A percentile compares a stretch with the other conserved stretches of the same genome.
phyloP scores from a whole-genome alignment of 208 protist genomes.

The Crithidia bombi region DNA sequence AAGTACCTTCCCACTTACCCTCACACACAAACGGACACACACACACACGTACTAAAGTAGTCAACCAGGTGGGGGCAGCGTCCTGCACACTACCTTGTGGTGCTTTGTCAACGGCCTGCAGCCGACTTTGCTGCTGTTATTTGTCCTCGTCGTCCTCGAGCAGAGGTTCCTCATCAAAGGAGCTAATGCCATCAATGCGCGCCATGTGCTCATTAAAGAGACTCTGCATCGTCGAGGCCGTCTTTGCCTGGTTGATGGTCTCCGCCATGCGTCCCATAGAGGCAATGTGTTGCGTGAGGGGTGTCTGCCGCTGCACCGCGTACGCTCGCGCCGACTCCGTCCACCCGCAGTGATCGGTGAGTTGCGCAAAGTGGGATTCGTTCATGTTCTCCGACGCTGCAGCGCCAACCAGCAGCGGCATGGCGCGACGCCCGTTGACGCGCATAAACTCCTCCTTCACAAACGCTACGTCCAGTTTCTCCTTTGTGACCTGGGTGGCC shows the following conservation, averaged over 20 bases:
- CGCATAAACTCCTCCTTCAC: constrained; percentile 91
- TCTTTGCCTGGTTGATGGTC: constrained; percentile 79
- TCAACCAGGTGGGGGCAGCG: no score
- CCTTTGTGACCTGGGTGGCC: constrained; percentile 87
- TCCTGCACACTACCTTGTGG: no score
- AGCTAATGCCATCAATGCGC: constrained; percentile 77
- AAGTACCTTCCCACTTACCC: no score
- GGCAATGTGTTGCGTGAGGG: constrained; percentile 82
- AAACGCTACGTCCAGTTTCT: constrained; percentile 74
- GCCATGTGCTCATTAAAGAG: constrained; percentile 85
- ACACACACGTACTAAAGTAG: no score
- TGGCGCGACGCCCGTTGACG: constrained; percentile 75
- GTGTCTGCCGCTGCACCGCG: constrained; percentile 86
- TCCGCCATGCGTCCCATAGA: constrained; percentile 89
- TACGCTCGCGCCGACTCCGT: constrained; percentile 72
- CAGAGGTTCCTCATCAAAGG: constrained; percentile 82
- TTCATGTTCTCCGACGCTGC: constrained; percentile 63
- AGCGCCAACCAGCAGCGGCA: constrained; percentile 84
- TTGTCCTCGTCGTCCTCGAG: constrained; percentile 57
- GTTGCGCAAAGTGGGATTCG: constrained; percentile 69
- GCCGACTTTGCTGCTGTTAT: not conserved
- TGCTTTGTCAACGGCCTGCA: no score
- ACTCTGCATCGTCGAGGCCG: constrained; percentile 56
- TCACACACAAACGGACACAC: no score
- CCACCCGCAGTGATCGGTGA: constrained; percentile 88